Conservation (phyloP, 164 flowering plant species). For the Vitis vinifera region ASM3070453v1 NC_081820.1:22214001-22214500, state of each 20-base stretch:
- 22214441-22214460: not conserved
- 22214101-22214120: too few relatives aligned
- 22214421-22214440: constrained; percentile 50
- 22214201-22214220: too few relatives aligned
- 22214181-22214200: too few relatives aligned
- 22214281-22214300: not conserved
- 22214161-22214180: too few relatives aligned
- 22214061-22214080: too few relatives aligned
- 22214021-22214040: too few relatives aligned
- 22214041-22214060: too few relatives aligned
- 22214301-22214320: constrained; percentile 52
- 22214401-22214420: constrained; percentile 49
- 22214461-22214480: not conserved
- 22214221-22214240: not conserved
- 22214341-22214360: constrained; percentile 61
- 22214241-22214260: not conserved
- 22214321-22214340: constrained; percentile 53
- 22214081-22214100: too few relatives aligned
- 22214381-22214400: constrained; percentile 50
- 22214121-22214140: too few relatives aligned
- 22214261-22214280: not conserved
- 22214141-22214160: too few relatives aligned
- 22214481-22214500: not conserved
- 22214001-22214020: too few relatives aligned
- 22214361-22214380: constrained; percentile 65